These are phyloP conservation scores for Eimeria praecox DNA, from an alignment of 169 alveolate genomes.

Conservation along the genomic window DNA sequence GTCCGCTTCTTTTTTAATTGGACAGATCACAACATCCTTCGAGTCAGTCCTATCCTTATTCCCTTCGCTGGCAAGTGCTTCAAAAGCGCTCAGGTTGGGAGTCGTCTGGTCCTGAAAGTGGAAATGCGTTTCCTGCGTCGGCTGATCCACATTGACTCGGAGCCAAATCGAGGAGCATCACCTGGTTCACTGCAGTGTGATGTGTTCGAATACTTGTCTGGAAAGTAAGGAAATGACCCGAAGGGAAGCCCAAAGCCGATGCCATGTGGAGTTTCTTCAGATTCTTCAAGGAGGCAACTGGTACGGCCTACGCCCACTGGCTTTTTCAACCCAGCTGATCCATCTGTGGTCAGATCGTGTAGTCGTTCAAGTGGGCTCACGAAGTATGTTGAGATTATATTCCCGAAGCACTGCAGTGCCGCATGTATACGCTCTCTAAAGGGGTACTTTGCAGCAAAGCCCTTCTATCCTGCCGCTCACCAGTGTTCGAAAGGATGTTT, in stretches of 20 bases:
- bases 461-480: conserved; percentile 83
- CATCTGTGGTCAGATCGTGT: conserved; percentile 73
- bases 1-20: conserved; percentile 82
- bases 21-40: conserved; percentile 82
- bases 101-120: conserved; percentile 77
- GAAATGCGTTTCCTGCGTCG: conserved; percentile 82
- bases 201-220: conserved; percentile 79
- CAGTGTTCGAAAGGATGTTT: conserved; percentile 80
- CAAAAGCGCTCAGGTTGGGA: conserved; percentile 74
- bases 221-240: conserved; percentile 53
- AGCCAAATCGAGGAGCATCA: conserved; percentile 25
- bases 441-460: conserved; percentile 82
- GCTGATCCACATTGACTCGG: conserved; percentile 74
- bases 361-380: conserved; percentile 74
- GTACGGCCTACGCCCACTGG: conserved; percentile 60
- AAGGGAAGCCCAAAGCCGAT: conserved; percentile 47
- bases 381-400: conserved; percentile 24
- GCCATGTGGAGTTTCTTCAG: conserved; percentile 47
- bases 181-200: conserved; percentile 77
- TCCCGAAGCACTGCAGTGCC: conserved; percentile 13
- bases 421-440: conserved; percentile 20
- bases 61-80: neutral
- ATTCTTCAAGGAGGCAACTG: conserved; percentile 71
- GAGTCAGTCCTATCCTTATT: conserved; percentile 35
- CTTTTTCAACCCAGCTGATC: conserved; percentile 29